phyloP scores from a whole-genome alignment of 768 basidiomycete species.

The Leccinum broughii region DNA sequence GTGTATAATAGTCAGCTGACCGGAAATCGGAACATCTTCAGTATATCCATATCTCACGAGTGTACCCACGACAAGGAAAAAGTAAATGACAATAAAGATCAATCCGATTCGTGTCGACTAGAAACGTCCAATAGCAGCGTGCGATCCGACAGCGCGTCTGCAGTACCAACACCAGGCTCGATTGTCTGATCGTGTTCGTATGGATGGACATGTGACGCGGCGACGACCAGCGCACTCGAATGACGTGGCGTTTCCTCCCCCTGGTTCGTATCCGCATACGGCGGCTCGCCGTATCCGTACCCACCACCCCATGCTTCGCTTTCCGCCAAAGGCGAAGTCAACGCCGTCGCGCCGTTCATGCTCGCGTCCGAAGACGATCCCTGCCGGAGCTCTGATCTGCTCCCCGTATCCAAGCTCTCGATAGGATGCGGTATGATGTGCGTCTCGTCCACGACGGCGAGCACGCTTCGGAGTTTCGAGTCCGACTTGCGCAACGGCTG shows the following conservation, averaged over 20 bases:
- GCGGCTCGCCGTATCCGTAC: constrained; percentile 42
- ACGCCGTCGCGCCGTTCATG: constrained; percentile 25
- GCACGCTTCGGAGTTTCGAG: constrained; percentile 68
- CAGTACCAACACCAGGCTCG: constrained; percentile 13
- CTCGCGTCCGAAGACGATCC: constrained; percentile 25
- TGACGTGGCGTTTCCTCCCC: constrained; percentile 50
- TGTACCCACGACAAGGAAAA: background rate
- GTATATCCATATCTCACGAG: constrained; percentile 3
- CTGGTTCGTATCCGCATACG: constrained; percentile 31
- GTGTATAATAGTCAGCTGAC: background rate
- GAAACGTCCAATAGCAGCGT: constrained; percentile 25
- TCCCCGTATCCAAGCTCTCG: constrained; percentile 19
- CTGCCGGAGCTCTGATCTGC: constrained; percentile 23
- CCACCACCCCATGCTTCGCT: constrained; percentile 38
- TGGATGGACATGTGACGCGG: constrained; percentile 22
- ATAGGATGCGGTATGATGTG: constrained; percentile 37
- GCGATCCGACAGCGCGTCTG: constrained; percentile 29
- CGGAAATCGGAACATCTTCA: background rate
- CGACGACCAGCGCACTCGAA: constrained; percentile 30
- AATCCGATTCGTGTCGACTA: constrained; percentile 13
- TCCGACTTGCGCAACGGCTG: constrained; percentile 55
- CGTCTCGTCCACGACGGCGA: constrained; percentile 70
- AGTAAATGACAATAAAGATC: constrained; percentile 9
- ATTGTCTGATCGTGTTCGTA: constrained; percentile 26
- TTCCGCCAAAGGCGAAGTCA: constrained; percentile 20